These are phyloP conservation scores for Fusarium napiforme DNA, from an alignment of 2,329 filamentous ascomycete species.

Conservation along the genomic window DNA sequence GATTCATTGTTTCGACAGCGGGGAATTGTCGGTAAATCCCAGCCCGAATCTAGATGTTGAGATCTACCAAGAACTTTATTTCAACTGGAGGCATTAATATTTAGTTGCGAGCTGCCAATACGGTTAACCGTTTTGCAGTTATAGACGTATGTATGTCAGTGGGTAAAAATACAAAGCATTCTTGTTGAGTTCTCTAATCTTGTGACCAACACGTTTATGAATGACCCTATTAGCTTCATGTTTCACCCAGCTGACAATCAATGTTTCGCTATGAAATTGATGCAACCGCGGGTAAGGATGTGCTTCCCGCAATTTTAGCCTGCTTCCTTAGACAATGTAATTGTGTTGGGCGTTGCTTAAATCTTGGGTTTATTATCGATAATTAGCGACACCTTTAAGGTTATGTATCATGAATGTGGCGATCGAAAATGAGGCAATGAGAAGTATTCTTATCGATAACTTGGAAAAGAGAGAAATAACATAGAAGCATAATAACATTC, in stretches of 20 bases:
- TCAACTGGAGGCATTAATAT: not conserved
- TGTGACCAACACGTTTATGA: slow-evolving; percentile 13
- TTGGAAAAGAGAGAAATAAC: not conserved
- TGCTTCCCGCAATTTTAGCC: not conserved
- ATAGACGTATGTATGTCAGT: not conserved
- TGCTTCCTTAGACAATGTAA: not conserved
- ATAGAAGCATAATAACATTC: not conserved
- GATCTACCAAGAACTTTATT: not conserved
- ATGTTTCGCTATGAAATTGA: slow-evolving; percentile 8
- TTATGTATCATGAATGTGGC: not conserved
- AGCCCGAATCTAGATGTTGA: not conserved
- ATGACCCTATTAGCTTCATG: slow-evolving; percentile 3
- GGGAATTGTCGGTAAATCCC: slow-evolving; percentile 42
- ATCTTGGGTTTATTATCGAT: not conserved
- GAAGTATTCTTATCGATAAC: too few relatives aligned
- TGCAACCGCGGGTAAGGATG: not conserved
- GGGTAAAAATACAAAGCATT: not conserved
- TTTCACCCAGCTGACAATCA: slow-evolving; percentile 19
- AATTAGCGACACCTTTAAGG: not conserved
- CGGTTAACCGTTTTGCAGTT: not conserved
- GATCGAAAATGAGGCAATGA: not conserved
- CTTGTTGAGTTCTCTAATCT: not conserved
- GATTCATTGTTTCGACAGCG: slow-evolving; percentile 34
- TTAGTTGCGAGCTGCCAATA: not conserved
- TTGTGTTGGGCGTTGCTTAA: not conserved